Percentiles rank a stretch among this genome's conserved stretches.
Conservation (phyloP, 805 yeast species). For the Teunomyces atbi region DNA sequence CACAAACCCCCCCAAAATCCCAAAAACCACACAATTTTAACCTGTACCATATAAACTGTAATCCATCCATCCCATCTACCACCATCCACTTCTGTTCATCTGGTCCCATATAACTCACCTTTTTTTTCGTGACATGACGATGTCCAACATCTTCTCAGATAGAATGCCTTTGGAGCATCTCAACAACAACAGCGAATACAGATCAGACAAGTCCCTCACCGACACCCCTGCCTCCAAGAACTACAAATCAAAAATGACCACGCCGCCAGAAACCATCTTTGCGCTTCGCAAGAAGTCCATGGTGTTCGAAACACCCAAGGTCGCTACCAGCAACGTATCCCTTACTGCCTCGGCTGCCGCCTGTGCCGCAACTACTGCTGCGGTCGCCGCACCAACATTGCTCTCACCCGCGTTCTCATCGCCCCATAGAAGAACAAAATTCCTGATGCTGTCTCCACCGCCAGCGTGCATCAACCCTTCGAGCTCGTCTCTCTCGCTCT, state of each 20-base stretch:
- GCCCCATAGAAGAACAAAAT: slow-evolving; percentile 34
- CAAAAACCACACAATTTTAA: slow-evolving; percentile 2
- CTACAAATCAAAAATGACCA: slow-evolving; percentile 26
- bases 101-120: background rate
- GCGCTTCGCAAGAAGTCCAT: slow-evolving; percentile 12
- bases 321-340: slow-evolving; percentile 5
- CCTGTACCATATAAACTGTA: slow-evolving; percentile 5
- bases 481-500: slow-evolving; percentile 10
- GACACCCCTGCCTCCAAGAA: slow-evolving; percentile 26
- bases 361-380: background rate
- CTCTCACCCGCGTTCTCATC: slow-evolving; percentile 48
- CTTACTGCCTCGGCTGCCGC: background rate
- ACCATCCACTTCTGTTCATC: background rate
- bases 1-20: slow-evolving; percentile 3
- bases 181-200: slow-evolving; percentile 7
- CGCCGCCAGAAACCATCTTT: slow-evolving; percentile 34
- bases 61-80: background rate
- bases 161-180: slow-evolving; percentile 7
- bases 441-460: slow-evolving; percentile 12
- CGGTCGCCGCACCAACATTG: slow-evolving; percentile 15
- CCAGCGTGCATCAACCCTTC: slow-evolving; percentile 14
- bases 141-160: slow-evolving; percentile 5
- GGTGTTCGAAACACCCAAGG: slow-evolving; percentile 16
- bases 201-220: slow-evolving; percentile 5
- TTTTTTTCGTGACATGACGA: background rate